Conservation (phyloP, 1,139 yeast species). For the Suhomyces bolitotheri region DNA sequence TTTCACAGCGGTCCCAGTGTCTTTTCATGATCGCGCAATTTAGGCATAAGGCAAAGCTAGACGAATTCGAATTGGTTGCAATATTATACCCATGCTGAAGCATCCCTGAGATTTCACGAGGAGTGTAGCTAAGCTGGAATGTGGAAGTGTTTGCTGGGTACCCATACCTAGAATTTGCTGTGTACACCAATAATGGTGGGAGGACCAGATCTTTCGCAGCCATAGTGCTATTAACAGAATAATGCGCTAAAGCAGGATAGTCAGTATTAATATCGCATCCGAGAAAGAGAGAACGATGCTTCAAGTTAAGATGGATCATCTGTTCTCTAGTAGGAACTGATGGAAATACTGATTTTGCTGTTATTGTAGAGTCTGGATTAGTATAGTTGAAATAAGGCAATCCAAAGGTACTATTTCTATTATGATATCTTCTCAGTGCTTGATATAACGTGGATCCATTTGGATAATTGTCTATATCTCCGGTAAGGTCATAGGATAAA, state of each 20-base stretch:
- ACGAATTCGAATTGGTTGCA: conserved; percentile 48
- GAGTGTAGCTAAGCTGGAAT: conserved; percentile 52
- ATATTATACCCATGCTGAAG: conserved; percentile 52
- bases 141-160: conserved; percentile 59
- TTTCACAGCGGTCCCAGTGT: conserved; percentile 43
- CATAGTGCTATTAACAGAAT: not conserved
- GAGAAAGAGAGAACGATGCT: conserved; percentile 48
- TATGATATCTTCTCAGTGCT: conserved; percentile 26
- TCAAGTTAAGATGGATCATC: conserved; percentile 29
- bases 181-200: conserved; percentile 59
- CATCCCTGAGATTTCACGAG: conserved; percentile 44
- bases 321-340: conserved; percentile 36
- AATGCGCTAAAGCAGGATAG: conserved; percentile 19
- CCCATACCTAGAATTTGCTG: conserved; percentile 44
- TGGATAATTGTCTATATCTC: conserved; percentile 40
- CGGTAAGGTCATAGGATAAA: conserved; percentile 40
- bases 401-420: conserved; percentile 12
- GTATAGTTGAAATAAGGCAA: conserved; percentile 22
- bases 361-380: conserved; percentile 1
- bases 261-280: conserved; percentile 52
- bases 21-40: conserved; percentile 63
- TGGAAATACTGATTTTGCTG: conserved; percentile 33
- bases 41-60: conserved; percentile 49
- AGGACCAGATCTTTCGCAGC: conserved; percentile 15
- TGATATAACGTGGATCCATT: conserved; percentile 35